phyloP scores from a whole-genome alignment of 2,329 filamentous ascomycete species.

The Chaetomiaceae sp. region DNA sequence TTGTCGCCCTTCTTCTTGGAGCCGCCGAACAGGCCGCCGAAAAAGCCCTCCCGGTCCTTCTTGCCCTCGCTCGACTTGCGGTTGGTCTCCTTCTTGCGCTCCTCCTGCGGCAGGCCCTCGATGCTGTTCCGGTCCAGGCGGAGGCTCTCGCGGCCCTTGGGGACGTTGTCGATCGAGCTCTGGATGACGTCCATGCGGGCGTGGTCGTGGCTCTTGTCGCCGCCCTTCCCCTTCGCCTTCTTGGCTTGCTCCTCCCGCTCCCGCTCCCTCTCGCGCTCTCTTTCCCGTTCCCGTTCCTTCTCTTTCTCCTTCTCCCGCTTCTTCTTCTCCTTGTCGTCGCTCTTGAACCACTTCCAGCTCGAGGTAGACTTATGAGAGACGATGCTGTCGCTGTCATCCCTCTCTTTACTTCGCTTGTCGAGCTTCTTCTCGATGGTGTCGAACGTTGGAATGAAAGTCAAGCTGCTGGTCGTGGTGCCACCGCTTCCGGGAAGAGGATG shows the following conservation, averaged over 20 bases:
- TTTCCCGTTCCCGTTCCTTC: conserved; percentile 39
- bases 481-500: conserved; percentile 64
- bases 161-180: conserved; percentile 69
- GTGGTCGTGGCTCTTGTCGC: conserved; percentile 66
- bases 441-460: conserved; percentile 75
- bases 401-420: conserved; percentile 70
- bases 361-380: conserved; percentile 77
- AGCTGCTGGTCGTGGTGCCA: conserved; percentile 62
- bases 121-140: conserved; percentile 72
- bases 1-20: conserved; percentile 80
- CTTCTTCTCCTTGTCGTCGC: conserved; percentile 70
- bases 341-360: conserved; percentile 76
- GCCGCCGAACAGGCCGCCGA: conserved; percentile 87
- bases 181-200: conserved; percentile 81
- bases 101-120: conserved; percentile 67
- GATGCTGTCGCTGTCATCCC: conserved; percentile 55
- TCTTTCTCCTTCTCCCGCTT: conserved; percentile 54
- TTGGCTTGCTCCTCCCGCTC: conserved; percentile 52
- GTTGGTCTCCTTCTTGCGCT: conserved; percentile 72
- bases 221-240: conserved; percentile 53
- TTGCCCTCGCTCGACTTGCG: conserved; percentile 70
- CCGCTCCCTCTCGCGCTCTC: conserved; percentile 54
- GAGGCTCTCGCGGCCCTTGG: conserved; percentile 72
- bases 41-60: conserved; percentile 90
- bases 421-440: conserved; percentile 49